Percentiles rank a stretch among this genome's conserved stretches.
These are phyloP conservation scores for Filobasidium floriforme DNA, from an alignment of 768 basidiomycete genomes.

Conservation along the genomic window DNA sequence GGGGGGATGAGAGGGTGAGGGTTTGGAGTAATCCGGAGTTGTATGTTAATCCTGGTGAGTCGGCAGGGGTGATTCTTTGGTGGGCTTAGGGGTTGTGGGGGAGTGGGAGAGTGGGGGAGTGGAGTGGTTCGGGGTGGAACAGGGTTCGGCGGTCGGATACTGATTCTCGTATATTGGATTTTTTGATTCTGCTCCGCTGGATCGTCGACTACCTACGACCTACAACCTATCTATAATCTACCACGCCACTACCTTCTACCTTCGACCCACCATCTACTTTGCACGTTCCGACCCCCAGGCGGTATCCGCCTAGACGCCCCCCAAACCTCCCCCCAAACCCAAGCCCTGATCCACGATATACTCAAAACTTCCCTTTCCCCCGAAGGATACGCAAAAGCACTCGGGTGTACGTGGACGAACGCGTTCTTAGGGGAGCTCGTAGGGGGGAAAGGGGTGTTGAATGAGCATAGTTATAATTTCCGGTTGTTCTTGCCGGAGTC, in stretches of 20 bases:
- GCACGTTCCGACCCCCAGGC: too few species aligned
- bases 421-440: slow-evolving; percentile 38
- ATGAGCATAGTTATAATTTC: slow-evolving; percentile 39
- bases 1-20: slow-evolving; percentile 27
- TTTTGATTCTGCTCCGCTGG: too few species aligned
- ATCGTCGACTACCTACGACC: too few species aligned
- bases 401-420: slow-evolving; percentile 34
- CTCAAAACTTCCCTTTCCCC: slow-evolving; percentile 30
- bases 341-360: slow-evolving; percentile 28
- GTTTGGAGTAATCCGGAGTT: slow-evolving; percentile 35
- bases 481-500: slow-evolving; percentile 25
- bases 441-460: slow-evolving; percentile 31
- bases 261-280: background rate
- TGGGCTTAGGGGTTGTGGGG: background rate
- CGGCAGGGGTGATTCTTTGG: background rate
- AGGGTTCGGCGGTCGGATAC: too few species aligned
- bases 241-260: too few species aligned
- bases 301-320: slow-evolving; percentile 37
- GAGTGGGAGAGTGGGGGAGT: too few species aligned
- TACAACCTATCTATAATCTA: too few species aligned
- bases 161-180: too few species aligned
- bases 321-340: slow-evolving; percentile 25
- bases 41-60: slow-evolving; percentile 32
- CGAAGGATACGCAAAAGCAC: slow-evolving; percentile 35
- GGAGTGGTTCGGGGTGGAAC: too few species aligned